Evolutionary conservation across 352 stramenopile species (phyloP), one percentile per base, ranked within the genome.

Genomic region (Phytophthora ohioensis): DNA sequence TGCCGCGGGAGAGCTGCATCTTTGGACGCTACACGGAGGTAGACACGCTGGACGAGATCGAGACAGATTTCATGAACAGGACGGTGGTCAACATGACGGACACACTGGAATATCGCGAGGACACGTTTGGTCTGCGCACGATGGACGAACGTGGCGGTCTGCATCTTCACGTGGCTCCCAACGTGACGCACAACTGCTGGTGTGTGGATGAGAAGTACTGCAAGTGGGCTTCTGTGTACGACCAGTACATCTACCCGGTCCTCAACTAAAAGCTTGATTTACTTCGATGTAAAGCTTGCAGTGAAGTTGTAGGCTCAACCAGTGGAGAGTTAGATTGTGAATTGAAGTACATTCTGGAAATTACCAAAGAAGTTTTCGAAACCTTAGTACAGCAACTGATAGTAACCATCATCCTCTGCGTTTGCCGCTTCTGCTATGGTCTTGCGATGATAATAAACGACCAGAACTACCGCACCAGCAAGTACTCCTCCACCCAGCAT

Each of bases 321-420:
- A 39, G 35, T 39, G 2, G 2, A 11, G 35, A 39, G 1, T 9
- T 12, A 39, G 35, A 39, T 39, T 39, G 7, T 39, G 35, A 12
- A 27, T 27, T 27, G 21, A 27, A 27, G 21, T 27, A 27, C 21
- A 27, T 27, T 27, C 21, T 45, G 3, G 39, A 42, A 42, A 12
- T 43, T 43, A 27, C 21, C 21, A 27, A 27, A 27, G 21, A 27
- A 27, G 21, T 27, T 27, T 27, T 27, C 21, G 21, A 27, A 48
- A 49, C 27, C 43, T 31, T 80, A 89, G 51, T 77, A 55, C 51
- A 91, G 53, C 34, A 91, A 66, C 15, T 76, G 79, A 31, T 81
- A 82, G 68, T 87, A 87, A 21, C 67, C 69, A 36, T 91, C 78
- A 39, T 5, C 35, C 35, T 9, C 35, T 39, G 35, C 35, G 7